Evolutionary conservation across 345 rosid species (phyloP), one percentile per base, ranked within the genome.

Genomic region (Adansonia digitata): DNA sequence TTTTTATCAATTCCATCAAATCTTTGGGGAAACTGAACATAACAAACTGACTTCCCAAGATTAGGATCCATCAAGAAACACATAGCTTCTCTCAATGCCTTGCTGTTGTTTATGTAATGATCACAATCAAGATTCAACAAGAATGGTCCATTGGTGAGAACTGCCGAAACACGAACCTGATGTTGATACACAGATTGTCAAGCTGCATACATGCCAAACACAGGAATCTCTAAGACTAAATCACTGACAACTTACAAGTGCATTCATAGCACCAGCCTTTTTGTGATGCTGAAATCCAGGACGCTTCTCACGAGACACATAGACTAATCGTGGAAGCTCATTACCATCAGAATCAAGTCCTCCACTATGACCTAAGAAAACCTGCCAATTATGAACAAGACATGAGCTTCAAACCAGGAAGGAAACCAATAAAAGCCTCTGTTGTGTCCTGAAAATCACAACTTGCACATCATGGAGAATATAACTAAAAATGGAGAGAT

Each of bases 281-380:
- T 91, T 93, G 88, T 93, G 97, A 81, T 93, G 98, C 81, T 89
- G 97, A 85, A 93, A 93, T 68, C 95, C 98, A 14, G 97, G 98
- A 67, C 98, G 87, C 80, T 93, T 93, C 84, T 93, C 98, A 75
- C 98, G 91, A 77, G 98, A 93, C 75, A 93, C 97, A 77, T 93
- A 93, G 63, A 93, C 95, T 84, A 93, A 78, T 22, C 95, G 94
- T 1, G 98, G 97, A 72, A 93, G 84, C 81, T 91, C 97, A 77
- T 91, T 91, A 24, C 98, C 98, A 73, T 93, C 98, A 24, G 94
- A 83, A 85, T 93, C 98, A 61, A 84, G 90, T 59, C 97, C 98
- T 70, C 98, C 98, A 79, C 85, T 93, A 82, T 93, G 95, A 63
- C 98, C 98, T 71, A 86, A 93, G 90, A 93, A 67, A 24, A 67